Base-by-base conservation (phyloP, 169 alveolate species). In the Theileria sp. region DNA sequence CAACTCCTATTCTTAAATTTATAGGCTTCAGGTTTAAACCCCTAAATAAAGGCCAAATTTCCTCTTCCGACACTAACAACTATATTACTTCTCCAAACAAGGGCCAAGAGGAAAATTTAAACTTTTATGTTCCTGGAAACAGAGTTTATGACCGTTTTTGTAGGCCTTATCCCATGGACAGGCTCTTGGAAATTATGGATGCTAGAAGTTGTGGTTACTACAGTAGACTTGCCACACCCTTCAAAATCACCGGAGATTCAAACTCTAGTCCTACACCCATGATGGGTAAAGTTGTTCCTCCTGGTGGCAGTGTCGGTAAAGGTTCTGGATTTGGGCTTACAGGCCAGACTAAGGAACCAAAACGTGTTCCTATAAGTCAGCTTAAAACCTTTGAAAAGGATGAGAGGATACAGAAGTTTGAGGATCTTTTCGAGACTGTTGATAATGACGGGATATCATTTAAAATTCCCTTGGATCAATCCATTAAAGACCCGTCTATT, bases 251-350 rank as follows among this genome's bases (percentile, higher is more conserved):
- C 17, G 90, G 90, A 3, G 90, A 84, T 0, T 73, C 77, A 13
- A 60, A 75, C 10, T 12, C 67, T 23, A 72, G 71, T 26, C 90
- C 90, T 7, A 78, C 86, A 19, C 90, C 90, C 0, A 78, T 77
- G 82, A 77, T 54, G 54, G 65, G 87, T 71, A 68, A 82, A 34
- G 23, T 67, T 10, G 86, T 82, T n/a, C 73, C 88, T 0, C 88
- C 88, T n/a, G 88, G 88, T 12, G 88, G 79, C 28, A 82, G 88
- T 73, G 80, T 82, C 0, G 88, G 88, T 9, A 82, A 77, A 72
- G 86, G 86, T 23, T 64, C 69, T 54, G 86, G 87, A 8, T 84
- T 77, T 44, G 90, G 90, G 0, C 71, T 84, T 64, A 38, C 79
- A 9, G 69, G 72, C 56, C 77, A 68, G 58, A 72, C 81, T 13